Conservation (phyloP, 225 moss, liverwort and hornwort genomes). For the Marchantia paleacea region DNA sequence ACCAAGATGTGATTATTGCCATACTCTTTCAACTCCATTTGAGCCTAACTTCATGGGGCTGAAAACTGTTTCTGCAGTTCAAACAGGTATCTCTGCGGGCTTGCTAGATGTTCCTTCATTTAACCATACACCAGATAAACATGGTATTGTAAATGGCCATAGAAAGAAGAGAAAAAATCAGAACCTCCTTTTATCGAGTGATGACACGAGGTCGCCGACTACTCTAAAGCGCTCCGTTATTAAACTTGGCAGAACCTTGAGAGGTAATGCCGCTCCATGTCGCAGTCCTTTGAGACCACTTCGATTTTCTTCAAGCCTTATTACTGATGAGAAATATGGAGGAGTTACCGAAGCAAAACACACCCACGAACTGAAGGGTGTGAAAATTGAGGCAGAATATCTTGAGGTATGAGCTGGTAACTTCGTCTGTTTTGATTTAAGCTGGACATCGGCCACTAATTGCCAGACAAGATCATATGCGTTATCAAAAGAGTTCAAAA, state of each 20-base stretch:
- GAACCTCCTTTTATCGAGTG: not conserved
- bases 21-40: too few species aligned
- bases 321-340: not conserved
- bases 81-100: not conserved
- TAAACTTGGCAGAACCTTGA: not conserved
- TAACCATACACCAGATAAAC: not conserved
- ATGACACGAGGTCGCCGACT: not conserved
- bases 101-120: not conserved
- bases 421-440: not conserved
- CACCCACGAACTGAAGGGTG: not conserved
- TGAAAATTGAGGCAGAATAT: not conserved
- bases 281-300: slow-evolving; percentile 10
- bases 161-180: slow-evolving; percentile 2
- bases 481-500: not conserved
- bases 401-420: not conserved
- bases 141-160: not conserved
- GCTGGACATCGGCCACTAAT: not conserved
- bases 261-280: not conserved
- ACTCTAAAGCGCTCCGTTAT: not conserved
- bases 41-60: not conserved
- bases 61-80: slow-evolving; percentile 4
- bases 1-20: too few species aligned
- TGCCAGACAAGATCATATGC: not conserved
- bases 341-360: not conserved
- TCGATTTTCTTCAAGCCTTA: not conserved